A percentile compares a stretch with the other conserved stretches of the same genome.
These are phyloP conservation scores for Pulveroboletus sp. DNA, from an alignment of 768 basidiomycete species.

Conservation along the genomic window DNA sequence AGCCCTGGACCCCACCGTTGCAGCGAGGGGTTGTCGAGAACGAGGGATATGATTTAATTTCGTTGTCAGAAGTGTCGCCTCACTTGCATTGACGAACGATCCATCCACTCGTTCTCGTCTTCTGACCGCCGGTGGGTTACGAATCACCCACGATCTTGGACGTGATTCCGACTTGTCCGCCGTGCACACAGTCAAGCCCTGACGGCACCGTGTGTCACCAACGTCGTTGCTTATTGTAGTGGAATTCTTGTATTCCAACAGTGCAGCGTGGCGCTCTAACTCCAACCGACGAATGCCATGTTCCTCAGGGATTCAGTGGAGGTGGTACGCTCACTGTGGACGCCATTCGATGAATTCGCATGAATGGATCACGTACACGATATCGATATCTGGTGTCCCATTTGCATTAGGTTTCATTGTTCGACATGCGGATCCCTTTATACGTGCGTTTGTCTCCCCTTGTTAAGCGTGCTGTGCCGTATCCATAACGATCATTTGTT, in stretches of 20 bases:
- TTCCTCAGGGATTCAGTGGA: constrained; percentile 49
- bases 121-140: too few relatives aligned
- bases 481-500: constrained; percentile 24
- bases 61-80: constrained; percentile 45
- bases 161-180: constrained; percentile 48
- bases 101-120: constrained; percentile 50
- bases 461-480: constrained; percentile 1
- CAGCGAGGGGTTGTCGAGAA: constrained; percentile 47
- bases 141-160: constrained; percentile 49
- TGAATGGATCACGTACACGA: constrained; percentile 53
- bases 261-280: too few relatives aligned
- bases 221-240: not conserved
- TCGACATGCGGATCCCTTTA: constrained; percentile 51
- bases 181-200: constrained; percentile 43
- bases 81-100: constrained; percentile 56
- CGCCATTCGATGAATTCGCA: constrained; percentile 42
- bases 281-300: constrained; percentile 38
- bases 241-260: too few relatives aligned
- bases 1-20: constrained; percentile 50
- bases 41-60: constrained; percentile 41
- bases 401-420: constrained; percentile 54
- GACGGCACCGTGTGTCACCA: constrained; percentile 43
- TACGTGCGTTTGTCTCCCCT: constrained; percentile 41
- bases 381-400: constrained; percentile 54
- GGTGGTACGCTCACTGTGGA: constrained; percentile 29